Conservation (phyloP, 139 green algal species). For the Parachlorella kessleri region DNA sequence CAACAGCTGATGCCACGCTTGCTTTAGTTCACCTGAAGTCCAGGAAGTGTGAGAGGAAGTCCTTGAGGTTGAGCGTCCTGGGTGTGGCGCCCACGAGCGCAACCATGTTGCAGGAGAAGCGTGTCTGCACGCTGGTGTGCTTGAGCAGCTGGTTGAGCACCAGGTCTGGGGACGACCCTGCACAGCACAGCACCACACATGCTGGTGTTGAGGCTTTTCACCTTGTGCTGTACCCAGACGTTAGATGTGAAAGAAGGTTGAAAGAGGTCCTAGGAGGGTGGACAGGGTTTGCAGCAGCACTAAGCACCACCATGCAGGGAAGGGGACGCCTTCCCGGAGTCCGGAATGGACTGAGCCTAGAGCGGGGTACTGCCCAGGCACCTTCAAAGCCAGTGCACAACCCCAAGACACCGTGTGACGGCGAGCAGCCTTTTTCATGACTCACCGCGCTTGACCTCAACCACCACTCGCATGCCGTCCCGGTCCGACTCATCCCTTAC, state of each 20-base stretch:
- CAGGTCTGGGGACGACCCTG: constrained; percentile 36
- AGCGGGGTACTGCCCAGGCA: too few relatives aligned
- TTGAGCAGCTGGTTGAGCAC: constrained; percentile 87
- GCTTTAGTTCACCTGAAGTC: constrained; percentile 85
- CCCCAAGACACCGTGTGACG: too few relatives aligned
- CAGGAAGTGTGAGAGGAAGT: constrained; percentile 77
- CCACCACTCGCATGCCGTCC: constrained; percentile 87
- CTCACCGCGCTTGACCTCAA: constrained; percentile 79
- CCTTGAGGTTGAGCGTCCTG: constrained; percentile 64
- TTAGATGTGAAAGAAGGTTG: too few relatives aligned
- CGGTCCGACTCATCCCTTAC: constrained; percentile 96
- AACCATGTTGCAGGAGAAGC: constrained; percentile 86
- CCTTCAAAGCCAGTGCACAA: too few relatives aligned
- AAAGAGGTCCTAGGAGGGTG: too few relatives aligned
- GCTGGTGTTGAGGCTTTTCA: background rate
- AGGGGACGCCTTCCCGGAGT: too few relatives aligned
- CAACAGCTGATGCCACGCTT: too few relatives aligned
- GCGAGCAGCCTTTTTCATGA: too few relatives aligned
- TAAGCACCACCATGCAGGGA: too few relatives aligned
- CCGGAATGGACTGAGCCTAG: too few relatives aligned
- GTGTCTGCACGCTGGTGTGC: constrained; percentile 78
- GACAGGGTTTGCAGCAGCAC: too few relatives aligned
- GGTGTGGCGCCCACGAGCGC: constrained; percentile 69
- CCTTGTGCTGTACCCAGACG: background rate
- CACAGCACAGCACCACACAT: too few relatives aligned